Evolutionary conservation across 2,329 filamentous ascomycete species (phyloP).

Genomic region (Ophioceras dolichostomum): DNA sequence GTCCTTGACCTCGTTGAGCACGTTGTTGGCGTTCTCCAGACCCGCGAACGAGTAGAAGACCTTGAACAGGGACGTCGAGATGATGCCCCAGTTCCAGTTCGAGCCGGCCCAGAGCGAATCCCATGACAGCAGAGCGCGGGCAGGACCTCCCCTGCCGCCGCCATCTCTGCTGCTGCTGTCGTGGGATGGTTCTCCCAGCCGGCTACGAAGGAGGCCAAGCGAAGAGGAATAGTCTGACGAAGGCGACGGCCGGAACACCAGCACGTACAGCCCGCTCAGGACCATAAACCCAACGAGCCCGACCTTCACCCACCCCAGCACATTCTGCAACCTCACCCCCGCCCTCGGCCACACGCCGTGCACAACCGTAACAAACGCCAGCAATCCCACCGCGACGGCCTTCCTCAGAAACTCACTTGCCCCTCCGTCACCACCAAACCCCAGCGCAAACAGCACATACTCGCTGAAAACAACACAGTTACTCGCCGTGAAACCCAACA

Average conservation of each 20-base stretch:
- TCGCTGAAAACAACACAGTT: constrained; percentile 60
- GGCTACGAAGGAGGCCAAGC: too few relatives aligned
- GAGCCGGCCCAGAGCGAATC: constrained; percentile 49
- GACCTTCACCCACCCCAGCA: constrained; percentile 52
- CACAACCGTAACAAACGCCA: constrained; percentile 43
- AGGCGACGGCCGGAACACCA: constrained; percentile 28
- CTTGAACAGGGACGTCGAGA: constrained; percentile 57
- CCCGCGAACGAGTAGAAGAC: constrained; percentile 60
- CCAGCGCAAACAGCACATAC: constrained; percentile 48
- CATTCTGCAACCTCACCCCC: constrained; percentile 48
- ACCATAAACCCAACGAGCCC: constrained; percentile 49
- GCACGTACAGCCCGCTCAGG: constrained; percentile 45
- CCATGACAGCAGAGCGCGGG: constrained; percentile 22
- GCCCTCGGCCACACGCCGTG: constrained; percentile 45
- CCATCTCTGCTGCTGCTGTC: not conserved
- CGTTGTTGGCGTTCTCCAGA: constrained; percentile 55
- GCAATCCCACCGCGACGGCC: constrained; percentile 39
- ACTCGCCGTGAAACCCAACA: constrained; percentile 55
- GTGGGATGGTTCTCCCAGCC: too few relatives aligned
- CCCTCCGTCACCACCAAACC: constrained; percentile 25
- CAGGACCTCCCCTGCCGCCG: not conserved
- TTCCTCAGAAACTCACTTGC: constrained; percentile 39
- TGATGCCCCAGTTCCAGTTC: constrained; percentile 55
- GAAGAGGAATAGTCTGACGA: too few relatives aligned
- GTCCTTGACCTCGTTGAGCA: constrained; percentile 58